These are phyloP conservation scores for Trichoderma asperellum DNA, from an alignment of 2,329 filamentous ascomycete genomes.

Conservation along the genomic window DNA sequence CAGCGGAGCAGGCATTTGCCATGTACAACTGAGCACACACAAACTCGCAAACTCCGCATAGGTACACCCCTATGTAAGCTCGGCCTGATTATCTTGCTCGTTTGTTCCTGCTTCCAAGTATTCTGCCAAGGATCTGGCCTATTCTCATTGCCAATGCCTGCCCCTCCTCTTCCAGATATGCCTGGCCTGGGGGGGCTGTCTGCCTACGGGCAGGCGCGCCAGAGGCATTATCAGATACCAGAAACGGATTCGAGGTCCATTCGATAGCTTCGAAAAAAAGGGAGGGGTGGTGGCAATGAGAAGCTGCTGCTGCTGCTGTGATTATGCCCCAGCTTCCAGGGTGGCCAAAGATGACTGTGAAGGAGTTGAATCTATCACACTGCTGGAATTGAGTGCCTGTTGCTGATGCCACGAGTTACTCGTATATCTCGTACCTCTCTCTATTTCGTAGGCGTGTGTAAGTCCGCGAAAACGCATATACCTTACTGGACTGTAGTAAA, in stretches of 20 bases:
- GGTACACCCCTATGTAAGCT: slow-evolving; percentile 15
- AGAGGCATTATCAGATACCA: not conserved
- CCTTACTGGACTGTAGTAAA: not conserved
- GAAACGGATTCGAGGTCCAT: slow-evolving; percentile 18
- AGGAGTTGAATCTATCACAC: not conserved
- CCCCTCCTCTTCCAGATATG: not conserved
- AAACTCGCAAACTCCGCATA: not conserved
- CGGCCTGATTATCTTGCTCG: slow-evolving; percentile 10
- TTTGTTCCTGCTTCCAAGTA: not conserved
- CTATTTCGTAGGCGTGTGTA: not conserved
- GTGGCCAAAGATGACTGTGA: not conserved
- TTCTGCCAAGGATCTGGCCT: not conserved
- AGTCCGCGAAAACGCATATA: not conserved
- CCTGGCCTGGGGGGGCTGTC: not conserved
- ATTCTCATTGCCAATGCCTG: not conserved
- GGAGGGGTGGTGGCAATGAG: not conserved
- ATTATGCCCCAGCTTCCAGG: slow-evolving; percentile 8
- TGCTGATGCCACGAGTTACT: not conserved
- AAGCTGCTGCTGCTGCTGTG: not conserved
- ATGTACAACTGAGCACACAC: slow-evolving; percentile 21
- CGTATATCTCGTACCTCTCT: not conserved
- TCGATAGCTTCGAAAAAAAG: slow-evolving; percentile 6
- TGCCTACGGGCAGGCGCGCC: not conserved
- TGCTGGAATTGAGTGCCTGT: not conserved
- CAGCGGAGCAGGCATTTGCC: not conserved